Percentiles rank a stretch among this genome's conserved stretches.
These are phyloP conservation scores for Voacanga thouarsii DNA, from an alignment of 257 asterid species.

Conservation along the genomic window DNA sequence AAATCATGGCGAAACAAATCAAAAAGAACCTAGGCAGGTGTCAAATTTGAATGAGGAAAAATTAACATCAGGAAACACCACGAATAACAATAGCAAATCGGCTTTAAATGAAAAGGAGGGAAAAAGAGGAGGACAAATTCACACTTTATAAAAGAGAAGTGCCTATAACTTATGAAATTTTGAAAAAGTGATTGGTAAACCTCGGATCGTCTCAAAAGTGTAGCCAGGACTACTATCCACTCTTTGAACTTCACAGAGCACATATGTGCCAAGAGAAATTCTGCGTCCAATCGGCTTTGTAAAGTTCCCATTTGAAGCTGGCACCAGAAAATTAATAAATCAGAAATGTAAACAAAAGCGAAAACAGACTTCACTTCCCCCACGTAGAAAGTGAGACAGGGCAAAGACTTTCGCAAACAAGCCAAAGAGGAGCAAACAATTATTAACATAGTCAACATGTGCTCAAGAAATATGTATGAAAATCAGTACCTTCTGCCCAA, in stretches of 20 bases:
- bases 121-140: not conserved
- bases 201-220: constrained; percentile 96
- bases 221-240: constrained; percentile 98
- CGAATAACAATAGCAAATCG: not conserved
- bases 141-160: not conserved
- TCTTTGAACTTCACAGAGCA: constrained; percentile 98
- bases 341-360: constrained; percentile 13
- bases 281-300: constrained; percentile 97
- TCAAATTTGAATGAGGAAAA: not conserved
- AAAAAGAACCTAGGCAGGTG: constrained; percentile 63
- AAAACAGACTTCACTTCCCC: not conserved
- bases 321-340: constrained; percentile 16
- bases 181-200: constrained; percentile 33
- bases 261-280: constrained; percentile 94
- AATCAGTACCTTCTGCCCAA: constrained; percentile 79
- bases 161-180: not conserved
- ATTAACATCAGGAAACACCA: not conserved
- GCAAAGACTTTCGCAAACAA: not conserved
- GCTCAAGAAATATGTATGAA: not conserved
- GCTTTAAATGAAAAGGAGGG: not conserved
- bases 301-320: constrained; percentile 92
- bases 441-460: not conserved
- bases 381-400: not conserved
- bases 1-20: constrained; percentile 86
- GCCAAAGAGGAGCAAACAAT: not conserved